Conservation (phyloP, 2,329 filamentous ascomycete genomes). For the Akanthomyces muscarius region DNA sequence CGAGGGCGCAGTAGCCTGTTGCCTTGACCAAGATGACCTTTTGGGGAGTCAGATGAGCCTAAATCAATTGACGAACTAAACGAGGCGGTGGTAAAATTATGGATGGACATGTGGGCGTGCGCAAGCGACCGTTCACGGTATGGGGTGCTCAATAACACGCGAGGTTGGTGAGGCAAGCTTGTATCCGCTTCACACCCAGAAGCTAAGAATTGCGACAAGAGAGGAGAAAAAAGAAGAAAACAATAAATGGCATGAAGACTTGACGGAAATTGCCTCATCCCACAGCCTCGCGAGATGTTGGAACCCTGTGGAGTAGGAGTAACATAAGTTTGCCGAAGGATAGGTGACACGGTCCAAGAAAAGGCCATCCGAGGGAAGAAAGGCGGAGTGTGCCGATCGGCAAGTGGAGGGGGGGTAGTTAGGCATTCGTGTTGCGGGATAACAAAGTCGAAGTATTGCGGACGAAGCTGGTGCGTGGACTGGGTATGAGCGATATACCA, state of each 20-base stretch:
- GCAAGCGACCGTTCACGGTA: background rate
- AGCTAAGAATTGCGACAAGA: background rate
- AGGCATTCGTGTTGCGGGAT: background rate
- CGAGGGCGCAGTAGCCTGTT: background rate
- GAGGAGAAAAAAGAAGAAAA: background rate
- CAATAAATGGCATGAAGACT: background rate
- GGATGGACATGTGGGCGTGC: background rate
- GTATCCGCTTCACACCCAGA: background rate
- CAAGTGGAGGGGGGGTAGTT: background rate
- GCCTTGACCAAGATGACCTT: background rate
- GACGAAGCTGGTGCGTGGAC: background rate
- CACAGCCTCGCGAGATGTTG: slow-evolving; percentile 8
- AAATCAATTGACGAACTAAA: background rate
- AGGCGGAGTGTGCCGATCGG: slow-evolving; percentile 3
- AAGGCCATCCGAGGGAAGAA: background rate
- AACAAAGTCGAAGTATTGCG: background rate
- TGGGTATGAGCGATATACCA: slow-evolving; percentile 14
- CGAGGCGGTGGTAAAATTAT: background rate
- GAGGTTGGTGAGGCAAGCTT: background rate
- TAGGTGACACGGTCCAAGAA: background rate
- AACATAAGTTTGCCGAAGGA: background rate
- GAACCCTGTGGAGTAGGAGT: background rate
- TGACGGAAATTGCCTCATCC: slow-evolving; percentile 11
- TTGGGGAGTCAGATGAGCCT: background rate
- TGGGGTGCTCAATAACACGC: background rate